phyloP scores from a whole-genome alignment of 2,329 filamentous ascomycete genomes.

The Pseudocercospora macadamiae region DNA sequence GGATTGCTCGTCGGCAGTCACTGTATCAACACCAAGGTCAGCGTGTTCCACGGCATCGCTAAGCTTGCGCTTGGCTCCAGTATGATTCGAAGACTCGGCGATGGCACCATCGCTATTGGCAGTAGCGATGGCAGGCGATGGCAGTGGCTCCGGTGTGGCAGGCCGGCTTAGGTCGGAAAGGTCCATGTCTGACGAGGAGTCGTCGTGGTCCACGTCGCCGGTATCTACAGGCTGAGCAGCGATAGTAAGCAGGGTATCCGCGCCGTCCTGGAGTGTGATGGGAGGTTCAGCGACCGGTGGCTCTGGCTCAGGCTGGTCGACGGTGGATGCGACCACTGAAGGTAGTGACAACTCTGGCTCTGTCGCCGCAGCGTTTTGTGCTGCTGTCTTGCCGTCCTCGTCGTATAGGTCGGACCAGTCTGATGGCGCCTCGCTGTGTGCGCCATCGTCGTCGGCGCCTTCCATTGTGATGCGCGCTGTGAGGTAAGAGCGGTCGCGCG shows the following conservation, averaged over 20 bases:
- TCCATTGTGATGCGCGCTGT: constrained; percentile 13
- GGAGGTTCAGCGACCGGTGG: background rate
- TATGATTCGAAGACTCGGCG: constrained; percentile 9
- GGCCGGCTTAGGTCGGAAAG: constrained; percentile 31
- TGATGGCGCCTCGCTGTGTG: constrained; percentile 20
- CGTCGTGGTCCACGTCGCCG: constrained; percentile 20
- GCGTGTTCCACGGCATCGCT: constrained; percentile 21
- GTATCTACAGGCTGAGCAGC: background rate
- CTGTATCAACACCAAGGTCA: constrained; percentile 12
- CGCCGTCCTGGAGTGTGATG: background rate
- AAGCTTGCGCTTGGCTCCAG: constrained; percentile 37
- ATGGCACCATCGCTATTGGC: background rate
- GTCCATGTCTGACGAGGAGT: constrained; percentile 35
- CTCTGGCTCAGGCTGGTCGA: background rate
- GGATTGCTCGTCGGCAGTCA: constrained; percentile 15
- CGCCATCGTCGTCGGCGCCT: constrained; percentile 16
- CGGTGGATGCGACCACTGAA: background rate
- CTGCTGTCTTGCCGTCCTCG: no score
- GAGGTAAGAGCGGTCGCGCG: constrained; percentile 1
- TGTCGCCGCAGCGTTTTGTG: constrained; percentile 5
- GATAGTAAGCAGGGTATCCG: background rate
- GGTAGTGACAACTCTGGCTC: background rate
- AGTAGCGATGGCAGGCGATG: constrained; percentile 8
- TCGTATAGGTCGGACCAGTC: constrained; percentile 24
- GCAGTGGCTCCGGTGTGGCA: constrained; percentile 23